Percentiles rank a stretch among this genome's conserved stretches.
phyloP scores from a whole-genome alignment of 768 basidiomycete genomes.

The Rhizopogon rudus region DNA sequence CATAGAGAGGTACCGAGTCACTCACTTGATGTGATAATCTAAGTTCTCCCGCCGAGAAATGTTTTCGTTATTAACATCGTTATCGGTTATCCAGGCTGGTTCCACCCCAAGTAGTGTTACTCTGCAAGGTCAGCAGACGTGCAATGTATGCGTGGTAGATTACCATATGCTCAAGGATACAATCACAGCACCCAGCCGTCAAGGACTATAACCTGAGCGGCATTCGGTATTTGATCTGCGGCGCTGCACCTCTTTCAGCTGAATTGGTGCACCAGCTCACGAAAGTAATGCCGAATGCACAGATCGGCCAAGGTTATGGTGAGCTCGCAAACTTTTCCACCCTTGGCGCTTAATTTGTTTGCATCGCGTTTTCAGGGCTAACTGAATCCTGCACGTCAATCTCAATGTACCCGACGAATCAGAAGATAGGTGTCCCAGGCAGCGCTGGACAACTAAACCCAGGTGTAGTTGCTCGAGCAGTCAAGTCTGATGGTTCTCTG shows the following conservation, averaged over 20 bases:
- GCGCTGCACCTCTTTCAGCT: slow-evolving; percentile 60
- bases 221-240: slow-evolving; percentile 51
- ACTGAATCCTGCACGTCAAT: slow-evolving; percentile 59
- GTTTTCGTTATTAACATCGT: neutral
- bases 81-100: slow-evolving; percentile 39
- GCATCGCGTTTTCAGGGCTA: slow-evolving; percentile 40
- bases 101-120: slow-evolving; percentile 61
- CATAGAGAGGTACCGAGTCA: slow-evolving; percentile 53
- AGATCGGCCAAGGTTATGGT: slow-evolving; percentile 65
- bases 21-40: slow-evolving; percentile 44
- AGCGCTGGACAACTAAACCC: slow-evolving; percentile 45
- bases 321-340: neutral
- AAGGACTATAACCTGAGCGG: slow-evolving; percentile 46
- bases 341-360: neutral
- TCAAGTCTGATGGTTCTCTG: slow-evolving; percentile 53
- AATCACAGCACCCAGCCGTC: slow-evolving; percentile 42
- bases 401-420: slow-evolving; percentile 41
- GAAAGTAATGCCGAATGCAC: slow-evolving; percentile 49
- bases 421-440: slow-evolving; percentile 48
- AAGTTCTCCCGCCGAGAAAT: neutral
- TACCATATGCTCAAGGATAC: neutral
- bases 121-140: slow-evolving; percentile 50
- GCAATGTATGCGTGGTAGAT: neutral
- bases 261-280: slow-evolving; percentile 44
- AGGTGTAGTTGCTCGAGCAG: slow-evolving; percentile 47